Conservation (phyloP, 305 asterid species). For the Fraxinus nigra region DNA sequence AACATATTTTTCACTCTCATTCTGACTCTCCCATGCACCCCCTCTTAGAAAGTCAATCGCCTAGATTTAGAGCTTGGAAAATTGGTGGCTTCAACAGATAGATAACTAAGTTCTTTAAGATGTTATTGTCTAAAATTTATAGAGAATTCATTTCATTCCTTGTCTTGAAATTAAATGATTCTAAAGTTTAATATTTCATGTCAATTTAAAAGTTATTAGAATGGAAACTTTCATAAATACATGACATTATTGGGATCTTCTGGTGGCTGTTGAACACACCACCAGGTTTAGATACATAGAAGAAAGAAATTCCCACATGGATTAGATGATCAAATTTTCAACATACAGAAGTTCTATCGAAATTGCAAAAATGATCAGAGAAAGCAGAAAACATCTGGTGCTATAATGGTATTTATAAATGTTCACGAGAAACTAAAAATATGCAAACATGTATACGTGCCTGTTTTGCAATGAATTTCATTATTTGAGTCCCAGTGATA, state of each 20-base stretch:
- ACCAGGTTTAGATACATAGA: not conserved
- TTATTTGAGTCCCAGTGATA: slow-evolving; percentile 55
- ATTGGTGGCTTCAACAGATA: not conserved
- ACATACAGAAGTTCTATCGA: not conserved
- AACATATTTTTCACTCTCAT: not conserved
- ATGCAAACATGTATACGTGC: slow-evolving; percentile 26
- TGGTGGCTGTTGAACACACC: not conserved
- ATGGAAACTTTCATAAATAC: not conserved
- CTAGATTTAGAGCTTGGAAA: not conserved
- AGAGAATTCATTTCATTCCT: not conserved
- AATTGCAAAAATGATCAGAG: not conserved
- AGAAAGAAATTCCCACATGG: not conserved
- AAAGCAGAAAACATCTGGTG: not conserved
- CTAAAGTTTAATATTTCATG: not conserved
- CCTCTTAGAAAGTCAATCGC: not conserved
- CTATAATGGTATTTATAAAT: not conserved
- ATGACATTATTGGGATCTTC: not conserved
- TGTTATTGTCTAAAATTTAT: not conserved
- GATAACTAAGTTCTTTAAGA: not conserved
- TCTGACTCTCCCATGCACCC: not conserved
- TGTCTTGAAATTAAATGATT: not conserved
- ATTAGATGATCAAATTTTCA: not conserved
- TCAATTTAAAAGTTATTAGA: not conserved
- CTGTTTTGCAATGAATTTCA: slow-evolving; percentile 61
- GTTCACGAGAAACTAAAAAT: not conserved